Base-by-base conservation (phyloP, 2,329 filamentous ascomycete species). In the Fragosphaeria purpurea region DNA sequence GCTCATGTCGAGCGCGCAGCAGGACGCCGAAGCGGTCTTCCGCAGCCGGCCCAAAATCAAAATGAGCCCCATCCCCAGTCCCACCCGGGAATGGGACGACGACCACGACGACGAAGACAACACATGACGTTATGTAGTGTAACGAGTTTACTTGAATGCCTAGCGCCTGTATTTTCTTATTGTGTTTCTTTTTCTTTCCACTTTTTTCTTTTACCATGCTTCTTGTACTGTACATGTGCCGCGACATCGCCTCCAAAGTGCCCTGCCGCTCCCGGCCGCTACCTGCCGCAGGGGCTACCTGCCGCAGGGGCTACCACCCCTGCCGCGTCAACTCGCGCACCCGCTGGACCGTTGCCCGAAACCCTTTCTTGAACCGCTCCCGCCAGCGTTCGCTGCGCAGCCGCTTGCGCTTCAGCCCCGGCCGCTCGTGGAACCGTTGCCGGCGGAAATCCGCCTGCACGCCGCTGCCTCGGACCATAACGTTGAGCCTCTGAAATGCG, bases 1-100 rank as follows among this genome's bases (percentile, higher is more conserved):
- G 56, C 67, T 95, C 41, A 82, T 95, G 51, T 66, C 68, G 41
- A 65, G 58, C 33, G 75, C 75, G 12, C 76, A 83, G 50, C 82
- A 88, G 57, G 88, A 94, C 53, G 86, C 88, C 64, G 84, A 86
- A 53, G 85, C 83, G 32, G 83, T 95, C 1, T 96, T 96, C 64
- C 87, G 83, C 67, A 90, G 86, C 56, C 70, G 90, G 56, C 90
- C 90, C 0, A 85, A 82, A 65, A 80, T 96, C 57, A 83, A 83
- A 56, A 79, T 79, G 9, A 95, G 88, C 63, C 88, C 89, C 2
- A 63, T 81, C 3, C 69, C 71, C 7, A 77, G 71, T 50, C 76
- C 76, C 12, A 46, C 51, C 6, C 41, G 46, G 6, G 46, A 54
- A 43, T 30, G 51, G 22, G 48, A 48, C 12, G n/a, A 41, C n/a